These are phyloP conservation scores for Pachysandra terminalis DNA, from an alignment of 164 flowering plant species.

Conservation along the genomic window DNA sequence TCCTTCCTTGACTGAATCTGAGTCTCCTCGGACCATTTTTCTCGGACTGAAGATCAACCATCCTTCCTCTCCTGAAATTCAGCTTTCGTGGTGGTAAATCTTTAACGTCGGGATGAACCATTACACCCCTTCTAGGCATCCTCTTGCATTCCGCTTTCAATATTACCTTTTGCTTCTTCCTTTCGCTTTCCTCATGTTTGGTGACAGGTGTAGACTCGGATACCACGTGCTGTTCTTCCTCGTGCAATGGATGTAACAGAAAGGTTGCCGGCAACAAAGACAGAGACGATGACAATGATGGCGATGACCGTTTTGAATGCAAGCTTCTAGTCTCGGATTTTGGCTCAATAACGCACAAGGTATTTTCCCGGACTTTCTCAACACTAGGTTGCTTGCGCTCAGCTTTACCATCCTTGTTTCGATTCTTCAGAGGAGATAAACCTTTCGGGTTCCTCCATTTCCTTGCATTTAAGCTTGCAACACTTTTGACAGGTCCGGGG, in stretches of 20 bases:
- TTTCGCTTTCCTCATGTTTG: slow-evolving; percentile 15
- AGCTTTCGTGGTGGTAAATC: slow-evolving; percentile 24
- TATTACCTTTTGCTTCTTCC: slow-evolving; percentile 11
- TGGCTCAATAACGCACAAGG: slow-evolving; percentile 33
- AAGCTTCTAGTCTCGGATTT: slow-evolving; percentile 25
- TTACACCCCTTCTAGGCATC: slow-evolving; percentile 15
- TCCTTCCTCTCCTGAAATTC: slow-evolving; percentile 39
- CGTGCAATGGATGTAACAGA: slow-evolving; percentile 14
- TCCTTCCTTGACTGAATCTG: slow-evolving; percentile 43
- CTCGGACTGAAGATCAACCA: slow-evolving; percentile 30
- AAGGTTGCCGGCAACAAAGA: slow-evolving; percentile 12
- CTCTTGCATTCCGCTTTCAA: slow-evolving; percentile 12
- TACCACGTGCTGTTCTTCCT: slow-evolving; percentile 26
- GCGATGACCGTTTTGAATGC: slow-evolving; percentile 17
- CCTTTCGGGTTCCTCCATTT: slow-evolving; percentile 24
- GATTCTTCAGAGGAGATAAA: slow-evolving; percentile 27
- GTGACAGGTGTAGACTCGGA: slow-evolving; percentile 21
- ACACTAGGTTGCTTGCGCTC: slow-evolving; percentile 5
- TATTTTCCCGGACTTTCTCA: slow-evolving; percentile 29
- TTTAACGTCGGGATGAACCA: slow-evolving; percentile 18
- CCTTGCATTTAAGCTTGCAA: slow-evolving; percentile 20
- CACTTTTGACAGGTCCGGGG: slow-evolving; percentile 18
- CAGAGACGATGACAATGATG: slow-evolving; percentile 9
- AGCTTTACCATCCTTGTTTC: slow-evolving; percentile 8
- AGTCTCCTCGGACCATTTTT: slow-evolving; percentile 38